phyloP scores from a whole-genome alignment of 345 rosid genomes.

The Eutrema heterophyllum region DNA sequence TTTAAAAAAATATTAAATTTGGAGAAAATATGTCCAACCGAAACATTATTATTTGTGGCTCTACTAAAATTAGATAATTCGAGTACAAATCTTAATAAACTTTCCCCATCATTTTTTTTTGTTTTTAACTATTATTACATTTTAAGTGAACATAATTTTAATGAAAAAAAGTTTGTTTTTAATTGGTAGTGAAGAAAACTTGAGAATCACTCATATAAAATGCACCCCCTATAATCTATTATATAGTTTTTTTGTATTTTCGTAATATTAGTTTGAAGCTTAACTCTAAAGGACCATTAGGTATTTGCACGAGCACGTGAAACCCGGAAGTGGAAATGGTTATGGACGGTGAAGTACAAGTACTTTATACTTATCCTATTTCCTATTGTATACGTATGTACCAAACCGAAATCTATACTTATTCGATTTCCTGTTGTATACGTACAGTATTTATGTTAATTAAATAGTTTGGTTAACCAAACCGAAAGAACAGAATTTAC shows the following conservation, averaged over 20 bases:
- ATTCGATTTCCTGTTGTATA: too few relatives aligned
- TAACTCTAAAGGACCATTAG: constrained; percentile 21
- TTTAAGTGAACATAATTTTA: neutral
- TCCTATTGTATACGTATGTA: too few relatives aligned
- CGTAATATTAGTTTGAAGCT: constrained; percentile 13
- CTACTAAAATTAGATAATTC: neutral
- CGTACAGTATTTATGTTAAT: too few relatives aligned
- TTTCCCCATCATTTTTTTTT: neutral
- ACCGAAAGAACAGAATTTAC: too few relatives aligned
- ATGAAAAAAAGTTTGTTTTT: neutral
- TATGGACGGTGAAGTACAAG: constrained; percentile 22
- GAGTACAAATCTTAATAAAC: neutral
- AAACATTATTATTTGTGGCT: neutral
- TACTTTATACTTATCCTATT: neutral
- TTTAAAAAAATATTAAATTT: too few relatives aligned
- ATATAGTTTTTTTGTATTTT: neutral
- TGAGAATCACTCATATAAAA: neutral
- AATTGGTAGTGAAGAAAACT: neutral
- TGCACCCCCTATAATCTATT: neutral
- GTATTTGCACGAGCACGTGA: constrained; percentile 19
- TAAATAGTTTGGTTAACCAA: too few relatives aligned
- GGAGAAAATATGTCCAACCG: neutral
- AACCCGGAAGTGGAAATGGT: constrained; percentile 7
- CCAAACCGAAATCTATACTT: too few relatives aligned
- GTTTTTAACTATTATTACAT: neutral